A percentile compares a stretch with the other conserved stretches of the same genome.
These are phyloP conservation scores for Eucalyptus virginea DNA, from an alignment of 345 rosid species.

Conservation along the genomic window DNA sequence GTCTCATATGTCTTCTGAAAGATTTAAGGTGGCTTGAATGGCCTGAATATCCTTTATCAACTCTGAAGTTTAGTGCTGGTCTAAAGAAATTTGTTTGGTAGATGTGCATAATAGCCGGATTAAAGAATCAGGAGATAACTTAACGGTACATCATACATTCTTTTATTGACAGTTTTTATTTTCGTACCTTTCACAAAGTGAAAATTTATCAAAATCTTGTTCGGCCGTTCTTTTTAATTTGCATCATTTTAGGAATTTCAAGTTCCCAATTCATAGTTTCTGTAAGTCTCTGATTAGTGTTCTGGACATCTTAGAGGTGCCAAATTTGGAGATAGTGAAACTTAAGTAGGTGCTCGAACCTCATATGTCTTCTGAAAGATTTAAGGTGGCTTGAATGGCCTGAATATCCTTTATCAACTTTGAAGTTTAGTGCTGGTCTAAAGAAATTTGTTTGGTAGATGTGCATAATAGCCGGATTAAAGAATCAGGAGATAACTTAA, in stretches of 20 bases:
- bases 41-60: neutral
- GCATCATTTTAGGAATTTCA: neutral
- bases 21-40: neutral
- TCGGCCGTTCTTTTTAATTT: neutral
- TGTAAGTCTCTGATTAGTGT: neutral
- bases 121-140: neutral
- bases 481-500: too few species aligned
- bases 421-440: too few species aligned
- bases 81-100: neutral
- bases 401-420: too few species aligned
- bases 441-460: too few species aligned
- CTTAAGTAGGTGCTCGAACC: neutral
- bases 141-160: neutral
- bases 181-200: neutral
- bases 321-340: too few species aligned
- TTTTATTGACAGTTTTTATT: neutral
- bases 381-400: too few species aligned
- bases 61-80: neutral
- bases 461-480: too few species aligned
- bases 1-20: rapidly evolving
- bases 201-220: neutral
- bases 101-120: neutral
- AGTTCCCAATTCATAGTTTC: neutral
- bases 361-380: too few species aligned
- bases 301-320: neutral